Conservation (phyloP, 345 rosid genomes). For the Stellera chamaejasme region DNA sequence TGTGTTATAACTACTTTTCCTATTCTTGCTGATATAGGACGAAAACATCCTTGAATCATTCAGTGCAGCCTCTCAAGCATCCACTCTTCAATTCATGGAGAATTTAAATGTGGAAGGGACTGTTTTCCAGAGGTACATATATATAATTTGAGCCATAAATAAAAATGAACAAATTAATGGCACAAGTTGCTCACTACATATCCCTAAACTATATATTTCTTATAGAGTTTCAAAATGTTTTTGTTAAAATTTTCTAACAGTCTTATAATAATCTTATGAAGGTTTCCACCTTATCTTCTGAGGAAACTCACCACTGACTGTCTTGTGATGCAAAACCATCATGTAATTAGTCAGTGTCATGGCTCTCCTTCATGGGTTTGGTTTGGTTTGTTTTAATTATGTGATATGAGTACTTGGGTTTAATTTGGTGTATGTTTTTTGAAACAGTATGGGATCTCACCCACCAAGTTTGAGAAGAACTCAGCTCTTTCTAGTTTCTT, state of each 20-base stretch:
- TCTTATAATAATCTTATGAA: constrained; percentile 16
- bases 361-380: background rate
- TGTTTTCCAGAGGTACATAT: constrained; percentile 80
- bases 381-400: no score
- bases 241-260: no score
- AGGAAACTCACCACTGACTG: constrained; percentile 58
- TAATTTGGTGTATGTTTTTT: background rate
- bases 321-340: constrained; percentile 90
- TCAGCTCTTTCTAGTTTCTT: constrained; percentile 53
- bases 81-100: constrained; percentile 64
- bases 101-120: constrained; percentile 54
- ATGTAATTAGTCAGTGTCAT: constrained; percentile 40
- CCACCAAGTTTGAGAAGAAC: constrained; percentile 34
- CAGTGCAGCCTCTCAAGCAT: constrained; percentile 57
- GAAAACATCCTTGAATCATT: constrained; percentile 62
- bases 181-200: no score
- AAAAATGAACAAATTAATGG: no score
- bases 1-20: no score
- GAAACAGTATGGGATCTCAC: constrained; percentile 78
- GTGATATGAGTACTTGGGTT: no score
- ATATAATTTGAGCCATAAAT: no score
- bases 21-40: constrained; percentile 37
- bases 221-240: no score
- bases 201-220: no score
- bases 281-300: constrained; percentile 65